These are phyloP conservation scores for Meira miltonrushii DNA, from an alignment of 1,284 basidiomycete genomes.

Conservation along the genomic window DNA sequence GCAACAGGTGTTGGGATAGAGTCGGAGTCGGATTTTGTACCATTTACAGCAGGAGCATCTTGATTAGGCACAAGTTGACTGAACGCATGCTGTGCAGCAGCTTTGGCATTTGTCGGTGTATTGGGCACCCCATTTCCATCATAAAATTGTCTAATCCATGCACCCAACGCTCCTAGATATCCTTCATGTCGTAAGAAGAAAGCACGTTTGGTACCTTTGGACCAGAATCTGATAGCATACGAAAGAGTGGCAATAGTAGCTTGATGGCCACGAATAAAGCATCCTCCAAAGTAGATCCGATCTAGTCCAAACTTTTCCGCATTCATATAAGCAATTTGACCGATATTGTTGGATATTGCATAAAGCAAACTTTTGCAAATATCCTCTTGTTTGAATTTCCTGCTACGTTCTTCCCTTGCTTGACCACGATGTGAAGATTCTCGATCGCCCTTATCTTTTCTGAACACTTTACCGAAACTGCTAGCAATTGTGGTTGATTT, in stretches of 20 bases:
- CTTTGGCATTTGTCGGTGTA: background rate
- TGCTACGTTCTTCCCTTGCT: conserved; percentile 54
- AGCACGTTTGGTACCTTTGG: conserved; percentile 90
- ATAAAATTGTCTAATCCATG: conserved; percentile 48
- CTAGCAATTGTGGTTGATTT: conserved; percentile 97
- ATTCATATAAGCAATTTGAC: conserved; percentile 99
- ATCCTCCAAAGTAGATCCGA: conserved; percentile 97
- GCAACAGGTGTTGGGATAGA: background rate
- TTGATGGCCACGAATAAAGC: conserved; percentile 96
- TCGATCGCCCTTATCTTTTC: conserved; percentile 57
- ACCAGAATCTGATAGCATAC: conserved; percentile 99
- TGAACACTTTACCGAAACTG: conserved; percentile 97
- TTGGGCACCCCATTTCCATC: conserved; percentile 1
- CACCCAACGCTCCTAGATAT: conserved; percentile 71
- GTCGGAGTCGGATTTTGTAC: background rate
- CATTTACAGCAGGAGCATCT: background rate
- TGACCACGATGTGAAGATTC: conserved; percentile 13
- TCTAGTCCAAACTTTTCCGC: conserved; percentile 97
- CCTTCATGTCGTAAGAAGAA: conserved; percentile 97
- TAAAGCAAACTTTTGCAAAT: conserved; percentile 84
- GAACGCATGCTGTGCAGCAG: background rate
- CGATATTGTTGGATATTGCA: conserved; percentile 97
- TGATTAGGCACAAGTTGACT: background rate
- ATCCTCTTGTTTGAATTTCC: conserved; percentile 80
- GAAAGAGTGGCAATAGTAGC: conserved; percentile 95